Conservation (phyloP, 139 green algal genomes). For the Parachlorella kessleri region DNA sequence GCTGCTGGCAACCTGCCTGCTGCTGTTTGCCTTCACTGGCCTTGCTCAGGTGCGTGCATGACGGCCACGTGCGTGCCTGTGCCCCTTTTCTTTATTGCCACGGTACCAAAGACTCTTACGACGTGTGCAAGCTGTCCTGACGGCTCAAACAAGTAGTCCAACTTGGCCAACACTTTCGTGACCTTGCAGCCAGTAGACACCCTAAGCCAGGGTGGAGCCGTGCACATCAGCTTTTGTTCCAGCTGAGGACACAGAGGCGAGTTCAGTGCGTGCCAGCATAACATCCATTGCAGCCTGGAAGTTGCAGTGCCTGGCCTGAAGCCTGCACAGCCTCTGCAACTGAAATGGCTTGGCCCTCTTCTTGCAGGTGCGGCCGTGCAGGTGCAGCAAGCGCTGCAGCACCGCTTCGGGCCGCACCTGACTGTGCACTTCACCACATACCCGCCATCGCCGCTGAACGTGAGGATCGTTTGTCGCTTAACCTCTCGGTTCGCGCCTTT, state of each 20-base stretch:
- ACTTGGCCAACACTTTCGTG: too few species aligned
- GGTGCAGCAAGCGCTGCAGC: constrained; percentile 47
- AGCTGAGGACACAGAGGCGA: constrained; percentile 66
- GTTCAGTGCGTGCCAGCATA: too few species aligned
- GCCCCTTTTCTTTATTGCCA: background rate
- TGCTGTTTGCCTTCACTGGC: too few species aligned
- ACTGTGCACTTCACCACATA: constrained; percentile 55
- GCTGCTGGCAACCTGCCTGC: too few species aligned
- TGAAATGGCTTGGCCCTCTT: too few species aligned
- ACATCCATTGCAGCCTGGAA: too few species aligned
- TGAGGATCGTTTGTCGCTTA: too few species aligned
- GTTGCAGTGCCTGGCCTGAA: too few species aligned
- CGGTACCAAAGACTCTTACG: background rate
- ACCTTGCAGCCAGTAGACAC: background rate
- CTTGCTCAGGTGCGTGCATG: background rate
- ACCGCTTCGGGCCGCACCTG: constrained; percentile 54
- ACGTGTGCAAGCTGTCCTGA: background rate
- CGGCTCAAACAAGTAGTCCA: too few species aligned
- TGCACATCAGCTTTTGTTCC: constrained; percentile 68
- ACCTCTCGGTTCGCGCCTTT: too few species aligned
- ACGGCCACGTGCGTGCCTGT: background rate
- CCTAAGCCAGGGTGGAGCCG: background rate
- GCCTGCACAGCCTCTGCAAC: too few species aligned
- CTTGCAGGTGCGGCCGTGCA: constrained; percentile 62
- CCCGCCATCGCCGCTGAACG: constrained; percentile 47